Evolutionary conservation across 768 basidiomycete species (phyloP), one percentile per base, ranked within the genome.

Genomic region (Tulasnella sp.): DNA sequence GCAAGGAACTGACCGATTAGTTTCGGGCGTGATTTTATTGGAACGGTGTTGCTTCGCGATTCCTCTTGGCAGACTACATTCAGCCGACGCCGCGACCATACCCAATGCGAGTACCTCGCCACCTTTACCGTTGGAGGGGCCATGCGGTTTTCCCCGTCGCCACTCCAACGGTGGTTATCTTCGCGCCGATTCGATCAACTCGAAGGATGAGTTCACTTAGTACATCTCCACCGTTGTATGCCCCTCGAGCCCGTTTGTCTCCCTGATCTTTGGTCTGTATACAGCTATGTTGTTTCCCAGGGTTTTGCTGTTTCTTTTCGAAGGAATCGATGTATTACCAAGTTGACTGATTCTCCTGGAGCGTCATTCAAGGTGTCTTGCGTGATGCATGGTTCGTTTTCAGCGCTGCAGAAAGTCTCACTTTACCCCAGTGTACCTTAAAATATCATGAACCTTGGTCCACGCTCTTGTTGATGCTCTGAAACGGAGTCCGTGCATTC

Each of bases 31-130:
- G 29, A 74, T 45, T 74, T 25, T 74, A 74, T 54, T 45, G 58
- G 34, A 54, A 54, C 49, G 72, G 72, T 22, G 36, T 36, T 1
- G 72, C 72, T 31, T 74, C 72, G 6, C 40, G 72, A 29, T 11
- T 54, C 45, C 15, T 74, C n/a, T 22, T 74, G 19, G 76, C 77
- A 34, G 77, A 77, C 69, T 77, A 39, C 74, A 34, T 77, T 17
- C 81, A 81, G 36, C 87, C 87, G 77, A 69, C 54, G 40, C 1
- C 40, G 40, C 12, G 77, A 67, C 64, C 38, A 86, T 87, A 76
- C 69, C 82, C 0, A 74, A 74, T 22, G 49, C 74, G 22, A 34
- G 31, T 77, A 58, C 49, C 8, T 52, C 39, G 76, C 54, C 40
- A 58, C 36, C 22, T 40, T 77, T 37, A n/a, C 36, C 37, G 49